Evolutionary conservation across 306 rosid genomes (phyloP), one percentile per base, ranked within the genome.

Genomic region (Cicer pinnatifidum): DNA sequence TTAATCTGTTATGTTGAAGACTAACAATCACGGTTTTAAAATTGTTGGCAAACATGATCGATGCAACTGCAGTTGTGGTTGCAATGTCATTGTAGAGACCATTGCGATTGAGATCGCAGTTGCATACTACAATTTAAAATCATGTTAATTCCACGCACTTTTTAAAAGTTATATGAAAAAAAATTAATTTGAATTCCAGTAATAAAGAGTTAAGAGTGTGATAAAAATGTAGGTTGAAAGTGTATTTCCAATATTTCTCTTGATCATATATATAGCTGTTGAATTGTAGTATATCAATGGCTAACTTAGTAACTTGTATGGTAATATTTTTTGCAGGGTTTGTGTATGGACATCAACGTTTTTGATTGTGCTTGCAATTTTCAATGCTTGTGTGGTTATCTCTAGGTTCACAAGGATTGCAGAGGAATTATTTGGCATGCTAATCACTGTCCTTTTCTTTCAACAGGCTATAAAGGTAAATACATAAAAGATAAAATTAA

Each of bases 361-460:
- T 72, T 79, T 93, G 72, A 79, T 91, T 74, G 71, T 91, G 68
- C 89, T 91, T 16, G 97, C 93, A 17, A 64, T 89, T 65, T 93
- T 93, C 70, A 91, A 91, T 51, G 96, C 93, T 15, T 81, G 92
- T 81, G n/a, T 60, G 1, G 59, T 93, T 6, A 89, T 93, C 82
- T 84, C 69, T 28, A 86, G 85, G 74, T 93, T 93, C 73, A 93
- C 98, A 4, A 91, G 98, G 85, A 64, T 91, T 65, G 92, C 98
- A 0, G 96, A 86, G 19, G 97, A 91, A 75, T 81, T 88, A 59
- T 93, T 93, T 84, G 98, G 92, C 83, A 91, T 88, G 96, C 69
- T 93, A 80, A 93, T 93, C 61, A 75, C 92, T 41, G 89, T 93
- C 64, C 85, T 93, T 72, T 93, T 93, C 84, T 80, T 91, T 67